Conservation (phyloP, 345 rosid genomes). For the Balakata baccata region DNA sequence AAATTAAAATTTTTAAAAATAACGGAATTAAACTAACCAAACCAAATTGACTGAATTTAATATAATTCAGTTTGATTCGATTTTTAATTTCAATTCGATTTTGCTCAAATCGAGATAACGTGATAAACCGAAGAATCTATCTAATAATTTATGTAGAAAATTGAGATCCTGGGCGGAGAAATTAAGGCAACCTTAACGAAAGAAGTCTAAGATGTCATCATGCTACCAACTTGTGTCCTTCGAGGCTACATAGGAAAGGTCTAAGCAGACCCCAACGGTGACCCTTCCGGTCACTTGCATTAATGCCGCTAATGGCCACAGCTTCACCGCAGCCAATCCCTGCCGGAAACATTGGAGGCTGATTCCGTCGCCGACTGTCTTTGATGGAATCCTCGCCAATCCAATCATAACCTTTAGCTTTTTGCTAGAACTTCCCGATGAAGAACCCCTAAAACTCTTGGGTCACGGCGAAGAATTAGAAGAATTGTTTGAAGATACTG, state of each 20-base stretch:
- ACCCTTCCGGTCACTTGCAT: neutral
- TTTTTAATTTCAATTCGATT: no score
- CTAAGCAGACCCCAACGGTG: neutral
- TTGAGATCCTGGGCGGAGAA: neutral
- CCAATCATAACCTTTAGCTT: slow-evolving; percentile 15
- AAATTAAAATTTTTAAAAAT: no score
- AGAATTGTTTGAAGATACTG: neutral
- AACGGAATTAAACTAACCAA: no score
- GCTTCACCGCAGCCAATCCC: neutral
- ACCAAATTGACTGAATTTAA: no score
- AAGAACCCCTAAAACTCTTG: neutral
- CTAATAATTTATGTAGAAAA: no score
- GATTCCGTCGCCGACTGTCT: slow-evolving; percentile 28
- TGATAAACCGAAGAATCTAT: no score
- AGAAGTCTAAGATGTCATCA: neutral
- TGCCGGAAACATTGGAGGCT: slow-evolving; percentile 30
- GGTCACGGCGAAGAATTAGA: neutral
- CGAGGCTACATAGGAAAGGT: neutral
- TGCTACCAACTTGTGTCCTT: neutral
- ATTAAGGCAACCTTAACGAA: neutral
- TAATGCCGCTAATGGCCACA: slow-evolving; percentile 2
- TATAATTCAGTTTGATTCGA: no score
- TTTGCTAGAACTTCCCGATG: neutral
- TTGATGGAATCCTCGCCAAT: slow-evolving; percentile 29
- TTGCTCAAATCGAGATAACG: no score